A percentile compares a stretch with the other conserved stretches of the same genome.
These are phyloP conservation scores for Cladorrhinum sp. DNA, from an alignment of 2,329 filamentous ascomycete species.

Conservation along the genomic window DNA sequence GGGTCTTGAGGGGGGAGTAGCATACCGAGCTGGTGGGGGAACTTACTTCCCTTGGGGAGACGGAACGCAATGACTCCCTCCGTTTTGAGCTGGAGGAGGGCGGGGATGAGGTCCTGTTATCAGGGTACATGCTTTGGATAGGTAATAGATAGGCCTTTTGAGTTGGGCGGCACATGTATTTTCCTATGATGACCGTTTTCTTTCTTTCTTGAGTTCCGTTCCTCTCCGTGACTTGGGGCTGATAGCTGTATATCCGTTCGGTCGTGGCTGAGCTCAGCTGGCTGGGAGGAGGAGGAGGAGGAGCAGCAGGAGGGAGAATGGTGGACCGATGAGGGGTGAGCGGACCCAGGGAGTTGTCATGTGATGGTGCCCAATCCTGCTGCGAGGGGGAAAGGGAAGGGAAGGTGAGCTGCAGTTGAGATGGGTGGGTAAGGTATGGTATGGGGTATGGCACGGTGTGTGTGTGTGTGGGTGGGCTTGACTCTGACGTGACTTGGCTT, in stretches of 20 bases:
- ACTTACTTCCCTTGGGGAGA: too few relatives aligned
- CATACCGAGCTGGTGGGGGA: too few relatives aligned
- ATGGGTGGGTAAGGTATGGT: too few relatives aligned
- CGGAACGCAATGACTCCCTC: neutral
- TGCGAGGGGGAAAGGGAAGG: neutral
- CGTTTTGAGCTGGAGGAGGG: neutral
- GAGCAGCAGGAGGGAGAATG: too few relatives aligned
- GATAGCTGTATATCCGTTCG: neutral
- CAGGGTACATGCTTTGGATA: neutral
- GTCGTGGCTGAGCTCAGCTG: neutral
- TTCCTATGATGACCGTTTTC: neutral
- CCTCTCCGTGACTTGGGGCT: neutral
- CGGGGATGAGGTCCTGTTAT: neutral
- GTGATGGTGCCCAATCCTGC: slow-evolving; percentile 24
- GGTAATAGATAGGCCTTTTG: neutral
- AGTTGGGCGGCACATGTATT: neutral
- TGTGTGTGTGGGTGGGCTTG: neutral
- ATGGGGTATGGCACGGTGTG: too few relatives aligned
- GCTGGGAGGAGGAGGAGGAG: neutral
- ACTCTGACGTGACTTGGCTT: neutral
- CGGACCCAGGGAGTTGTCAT: slow-evolving; percentile 33
- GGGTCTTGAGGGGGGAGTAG: too few relatives aligned
- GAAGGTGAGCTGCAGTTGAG: neutral
- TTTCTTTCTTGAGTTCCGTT: neutral
- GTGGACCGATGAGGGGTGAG: slow-evolving; percentile 19